Evolutionary conservation across 805 yeast species (phyloP), one percentile per base, ranked within the genome.

Genomic region (Dipodascus albidus): DNA sequence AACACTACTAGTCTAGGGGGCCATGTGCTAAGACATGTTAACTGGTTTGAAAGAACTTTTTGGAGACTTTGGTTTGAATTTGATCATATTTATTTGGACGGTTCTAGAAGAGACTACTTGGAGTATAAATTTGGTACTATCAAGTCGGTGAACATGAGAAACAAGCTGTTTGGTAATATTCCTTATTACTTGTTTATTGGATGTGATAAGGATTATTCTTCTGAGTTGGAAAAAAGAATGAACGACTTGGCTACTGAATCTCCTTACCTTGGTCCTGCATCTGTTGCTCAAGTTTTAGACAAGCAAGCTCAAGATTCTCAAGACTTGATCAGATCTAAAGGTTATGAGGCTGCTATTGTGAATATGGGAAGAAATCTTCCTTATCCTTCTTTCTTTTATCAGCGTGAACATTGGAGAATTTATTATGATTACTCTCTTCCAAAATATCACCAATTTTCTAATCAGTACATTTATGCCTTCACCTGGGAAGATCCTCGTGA

Each of bases 401-500:
- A 87, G 68, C 73, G 70, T 51, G 85, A 85, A 64, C 74, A 81
- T 23, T 85, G 90, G 83, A 75, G 95, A 62, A 88, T 85, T 47
- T 86, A 81, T 69, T 86, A 81, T 62, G 88, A 86, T 65, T 91
- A 84, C 62, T 65, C 80, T 58, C 78, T 79, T 62, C 80, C 83
- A 4, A 76, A 77, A 59, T 83, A 83, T 64, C 77, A 76, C 50
- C 89, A 85, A 66, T 86, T 86, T 71, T 80, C 78, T 55, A 76
- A 84, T 63, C 89, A 86, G 69, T 86, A 85, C 66, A 87, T 86
- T 56, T 87, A 86, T 64, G 90, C 95, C 2, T 86, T 86, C 68
- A 86, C 95, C 3, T 86, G 95, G 95, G 95, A 86, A 68, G 95
- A 87, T 64, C 95, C 95, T 27, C 75, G 84, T 54, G 93, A 85